phyloP scores from a whole-genome alignment of 345 rosid species.

The Laguncularia racemosa region DNA sequence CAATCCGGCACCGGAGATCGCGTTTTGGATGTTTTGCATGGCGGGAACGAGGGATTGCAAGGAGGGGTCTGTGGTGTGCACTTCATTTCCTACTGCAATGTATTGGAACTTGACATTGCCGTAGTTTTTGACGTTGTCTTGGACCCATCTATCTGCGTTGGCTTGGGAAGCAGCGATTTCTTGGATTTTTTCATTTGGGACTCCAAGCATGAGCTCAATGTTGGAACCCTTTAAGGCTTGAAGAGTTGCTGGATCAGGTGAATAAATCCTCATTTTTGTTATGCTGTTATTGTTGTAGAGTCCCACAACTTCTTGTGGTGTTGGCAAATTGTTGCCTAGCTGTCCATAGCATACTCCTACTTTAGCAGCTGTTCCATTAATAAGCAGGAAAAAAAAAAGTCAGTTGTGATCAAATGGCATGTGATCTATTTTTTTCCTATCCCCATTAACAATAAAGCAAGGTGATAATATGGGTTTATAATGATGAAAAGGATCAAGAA shows the following conservation, averaged over 20 bases:
- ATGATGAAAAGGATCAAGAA: too few relatives aligned
- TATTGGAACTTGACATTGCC: slow-evolving; percentile 37
- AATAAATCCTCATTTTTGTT: slow-evolving; percentile 39
- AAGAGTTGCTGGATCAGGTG: slow-evolving; percentile 27
- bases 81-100: slow-evolving; percentile 60
- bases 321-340: slow-evolving; percentile 41
- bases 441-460: too few relatives aligned
- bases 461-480: too few relatives aligned
- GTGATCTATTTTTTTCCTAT: too few relatives aligned
- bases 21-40: slow-evolving; percentile 33
- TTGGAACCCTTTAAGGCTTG: slow-evolving; percentile 39
- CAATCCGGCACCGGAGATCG: slow-evolving; percentile 21
- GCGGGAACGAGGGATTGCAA: slow-evolving; percentile 39
- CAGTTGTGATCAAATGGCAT: background rate
- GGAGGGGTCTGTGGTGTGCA: slow-evolving; percentile 14
- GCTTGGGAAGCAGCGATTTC: slow-evolving; percentile 32
- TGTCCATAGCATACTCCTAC: slow-evolving; percentile 70
- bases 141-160: slow-evolving; percentile 40
- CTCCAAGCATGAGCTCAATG: slow-evolving; percentile 42
- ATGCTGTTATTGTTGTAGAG: slow-evolving; percentile 40
- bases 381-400: background rate
- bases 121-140: slow-evolving; percentile 27
- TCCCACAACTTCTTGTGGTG: slow-evolving; percentile 34
- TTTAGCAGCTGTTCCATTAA: slow-evolving; percentile 29
- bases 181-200: slow-evolving; percentile 28